Evolutionary conservation across 345 rosid species (phyloP).

Genomic region (Balakata baccata): DNA sequence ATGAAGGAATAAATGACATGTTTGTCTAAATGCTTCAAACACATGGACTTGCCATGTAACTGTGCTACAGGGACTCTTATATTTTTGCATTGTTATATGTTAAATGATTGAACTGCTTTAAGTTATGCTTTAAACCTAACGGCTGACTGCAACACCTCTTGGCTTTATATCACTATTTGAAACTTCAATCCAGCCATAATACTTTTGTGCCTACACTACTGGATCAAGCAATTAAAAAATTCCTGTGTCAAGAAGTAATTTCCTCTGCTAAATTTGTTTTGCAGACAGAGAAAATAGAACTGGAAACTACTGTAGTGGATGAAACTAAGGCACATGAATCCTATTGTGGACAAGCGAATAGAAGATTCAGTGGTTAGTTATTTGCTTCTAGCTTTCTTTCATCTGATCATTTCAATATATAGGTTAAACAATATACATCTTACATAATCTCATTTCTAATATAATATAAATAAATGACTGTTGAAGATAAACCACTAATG

Average conservation of each 20-base stretch:
- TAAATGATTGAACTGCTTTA: not conserved
- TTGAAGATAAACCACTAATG: not conserved
- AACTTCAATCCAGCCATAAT: not conserved
- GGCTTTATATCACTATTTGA: not conserved
- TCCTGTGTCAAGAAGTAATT: not conserved
- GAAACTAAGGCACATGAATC: conserved; percentile 95
- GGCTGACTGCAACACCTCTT: conserved; percentile 11
- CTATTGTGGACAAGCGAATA: conserved; percentile 74
- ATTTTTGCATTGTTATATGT: conserved; percentile 5
- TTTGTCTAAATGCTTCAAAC: not conserved
- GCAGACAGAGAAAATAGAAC: conserved; percentile 94
- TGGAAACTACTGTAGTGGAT: conserved; percentile 95
- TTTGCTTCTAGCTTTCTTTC: conserved; percentile 16
- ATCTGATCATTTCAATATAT: not conserved
- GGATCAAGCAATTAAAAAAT: not conserved
- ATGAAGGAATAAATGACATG: not conserved
- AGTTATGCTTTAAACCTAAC: not conserved
- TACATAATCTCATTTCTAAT: not conserved
- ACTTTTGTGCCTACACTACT: not conserved
- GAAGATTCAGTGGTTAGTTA: conserved; percentile 89
- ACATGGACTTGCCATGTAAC: not conserved
- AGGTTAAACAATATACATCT: not conserved
- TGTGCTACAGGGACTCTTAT: not conserved
- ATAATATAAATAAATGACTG: not conserved
- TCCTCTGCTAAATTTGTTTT: conserved; percentile 19